These are phyloP conservation scores for Vanrija sp. DNA, from an alignment of 1,284 basidiomycete genomes.

Conservation along the genomic window DNA sequence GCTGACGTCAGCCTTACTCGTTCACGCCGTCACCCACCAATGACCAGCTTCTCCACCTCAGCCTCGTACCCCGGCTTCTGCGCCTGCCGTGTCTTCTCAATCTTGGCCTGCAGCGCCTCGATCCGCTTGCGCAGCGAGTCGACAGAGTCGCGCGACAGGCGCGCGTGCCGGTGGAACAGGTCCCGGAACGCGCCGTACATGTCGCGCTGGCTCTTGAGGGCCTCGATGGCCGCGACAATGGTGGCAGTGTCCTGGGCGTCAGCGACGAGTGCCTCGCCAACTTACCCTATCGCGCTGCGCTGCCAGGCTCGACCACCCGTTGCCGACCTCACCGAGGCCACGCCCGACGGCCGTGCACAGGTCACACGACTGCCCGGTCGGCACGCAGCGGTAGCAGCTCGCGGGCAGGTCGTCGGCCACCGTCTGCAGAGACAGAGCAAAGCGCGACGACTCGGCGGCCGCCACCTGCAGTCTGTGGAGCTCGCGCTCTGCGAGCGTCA, in stretches of 20 bases:
- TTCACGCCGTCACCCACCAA: conserved; percentile 22
- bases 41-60: conserved; percentile 67
- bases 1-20: conserved; percentile 17
- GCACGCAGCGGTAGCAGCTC: conserved; percentile 48
- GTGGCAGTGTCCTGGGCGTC: conserved; percentile 4
- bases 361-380: conserved; percentile 59
- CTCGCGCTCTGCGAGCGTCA: conserved; percentile 76
- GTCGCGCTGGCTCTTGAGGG: conserved; percentile 69
- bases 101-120: conserved; percentile 66
- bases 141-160: conserved; percentile 75
- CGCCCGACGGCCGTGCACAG: conserved; percentile 72
- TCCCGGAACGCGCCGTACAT: conserved; percentile 79
- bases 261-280: conserved; percentile 11
- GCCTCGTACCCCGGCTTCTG: conserved; percentile 75
- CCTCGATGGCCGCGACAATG: conserved; percentile 11
- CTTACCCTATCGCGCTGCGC: conserved; percentile 74
- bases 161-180: conserved; percentile 74
- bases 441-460: conserved; percentile 72
- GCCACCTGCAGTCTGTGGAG: conserved; percentile 79
- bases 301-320: conserved; percentile 67
- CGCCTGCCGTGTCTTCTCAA: conserved; percentile 64
- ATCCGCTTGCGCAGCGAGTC: conserved; percentile 80
- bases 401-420: conserved; percentile 58
- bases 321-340: conserved; percentile 65
- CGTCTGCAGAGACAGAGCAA: conserved; percentile 75